Base-by-base conservation (phyloP, 345 rosid species). In the Eucalyptus curtisii region DNA sequence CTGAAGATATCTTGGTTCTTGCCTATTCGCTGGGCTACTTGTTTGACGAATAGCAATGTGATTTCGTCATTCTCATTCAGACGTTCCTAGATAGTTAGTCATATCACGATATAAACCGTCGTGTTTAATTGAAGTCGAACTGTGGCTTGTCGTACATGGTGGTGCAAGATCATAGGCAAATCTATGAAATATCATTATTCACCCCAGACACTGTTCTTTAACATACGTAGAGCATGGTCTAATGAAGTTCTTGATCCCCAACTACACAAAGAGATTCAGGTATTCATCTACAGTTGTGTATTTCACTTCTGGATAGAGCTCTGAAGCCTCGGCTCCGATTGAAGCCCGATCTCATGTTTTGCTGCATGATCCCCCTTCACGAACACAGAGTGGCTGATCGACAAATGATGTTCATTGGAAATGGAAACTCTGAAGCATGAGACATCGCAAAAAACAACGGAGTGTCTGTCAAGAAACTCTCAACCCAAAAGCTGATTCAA, bases 211-310 rank as follows among this genome's bases (percentile, higher is more conserved):
- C 45, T 2, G 81, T 37, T 37, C 81, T 71, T 71, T 37, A 40
- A 71, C 27, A 71, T 37, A 9, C 3, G 4, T 71, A 37, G 81
- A 71, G 81, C 45, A 37, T 1, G 22, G 81, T 71, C 81, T 19
- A 37, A 19, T 37, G 81, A 37, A 71, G 45, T 37, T 37, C 13
- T 20, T 37, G 25, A 71, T 19, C 45, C 45, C 1, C 25, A 7
- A 50, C 92, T 76, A 90, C 85, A 91, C 91, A 88, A n/a, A n/a
- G 85, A 80, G 86, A 81, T 71, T 86, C 20, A 92, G 92, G 89
- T 80, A 92, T 88, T 91, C 93, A 33, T 93, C 92, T 11, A 93
- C 92, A 17, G 92, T 91, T 27, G 91, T 87, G 89, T 89, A 91
- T n/a, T 91, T 92, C 89, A 91, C 87, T 76, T 93, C 94, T 27